phyloP scores from a whole-genome alignment of 495 filamentous ascomycete genomes.

The Penicillium waksmanii region DNA sequence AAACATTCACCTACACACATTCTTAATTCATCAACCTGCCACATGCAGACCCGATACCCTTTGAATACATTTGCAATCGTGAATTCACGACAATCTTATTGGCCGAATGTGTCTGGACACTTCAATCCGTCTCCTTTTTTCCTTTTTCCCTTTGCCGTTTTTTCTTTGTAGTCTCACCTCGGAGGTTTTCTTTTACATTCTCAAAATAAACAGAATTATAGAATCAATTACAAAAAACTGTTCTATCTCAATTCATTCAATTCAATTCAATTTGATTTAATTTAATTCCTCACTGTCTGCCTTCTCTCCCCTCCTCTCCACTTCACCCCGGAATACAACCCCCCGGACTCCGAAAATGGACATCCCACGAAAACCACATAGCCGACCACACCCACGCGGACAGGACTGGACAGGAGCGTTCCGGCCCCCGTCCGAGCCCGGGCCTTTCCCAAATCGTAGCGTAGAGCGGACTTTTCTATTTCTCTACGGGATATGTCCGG shows the following conservation, averaged over 20 bases:
- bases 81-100: slow-evolving; percentile 2
- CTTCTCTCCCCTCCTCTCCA: too few species aligned
- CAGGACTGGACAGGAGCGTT: not conserved
- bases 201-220: not conserved
- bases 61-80: slow-evolving; percentile 25
- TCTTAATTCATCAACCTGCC: slow-evolving; percentile 11
- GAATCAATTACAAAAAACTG: not conserved
- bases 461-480: not conserved
- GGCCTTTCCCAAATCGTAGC: not conserved
- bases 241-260: not conserved
- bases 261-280: not conserved
- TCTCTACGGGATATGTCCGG: too few species aligned
- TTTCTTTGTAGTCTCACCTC: not conserved
- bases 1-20: slow-evolving; percentile 10
- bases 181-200: not conserved
- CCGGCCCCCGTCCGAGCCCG: too few species aligned
- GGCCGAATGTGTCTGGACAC: slow-evolving; percentile 6
- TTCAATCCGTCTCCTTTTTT: not conserved
- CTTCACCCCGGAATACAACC: too few species aligned
- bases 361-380: not conserved
- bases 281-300: too few species aligned
- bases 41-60: slow-evolving; percentile 31
- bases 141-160: not conserved
- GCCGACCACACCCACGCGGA: too few species aligned
- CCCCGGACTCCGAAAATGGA: too few species aligned